These are phyloP conservation scores for Pterocarpus santalinus DNA, from an alignment of 306 rosid species.

Conservation along the genomic window DNA sequence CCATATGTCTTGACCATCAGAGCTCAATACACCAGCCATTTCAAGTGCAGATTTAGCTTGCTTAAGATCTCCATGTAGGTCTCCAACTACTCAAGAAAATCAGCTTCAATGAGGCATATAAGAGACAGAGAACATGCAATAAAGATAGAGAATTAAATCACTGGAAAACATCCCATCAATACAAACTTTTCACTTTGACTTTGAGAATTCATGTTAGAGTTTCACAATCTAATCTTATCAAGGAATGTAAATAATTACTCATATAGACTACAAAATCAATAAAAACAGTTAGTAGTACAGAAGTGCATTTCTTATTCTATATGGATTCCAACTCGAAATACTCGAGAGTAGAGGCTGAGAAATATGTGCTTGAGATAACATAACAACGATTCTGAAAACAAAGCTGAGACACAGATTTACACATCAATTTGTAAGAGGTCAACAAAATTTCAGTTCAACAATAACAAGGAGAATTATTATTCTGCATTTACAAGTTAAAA, in stretches of 20 bases:
- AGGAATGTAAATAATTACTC: constrained; percentile 4
- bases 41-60: constrained; percentile 87
- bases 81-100: constrained; percentile 72
- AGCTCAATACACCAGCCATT: constrained; percentile 91
- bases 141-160: constrained; percentile 28
- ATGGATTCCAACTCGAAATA: constrained; percentile 23
- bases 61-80: constrained; percentile 93
- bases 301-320: background rate
- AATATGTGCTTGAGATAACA: constrained; percentile 6
- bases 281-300: constrained; percentile 16
- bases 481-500: background rate
- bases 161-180: constrained; percentile 22
- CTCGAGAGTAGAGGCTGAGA: background rate
- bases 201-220: constrained; percentile 15
- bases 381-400: constrained; percentile 16
- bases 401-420: background rate
- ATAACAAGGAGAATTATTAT: background rate
- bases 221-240: constrained; percentile 17
- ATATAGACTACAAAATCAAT: background rate
- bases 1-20: constrained; percentile 82
- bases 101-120: constrained; percentile 29
- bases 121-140: background rate
- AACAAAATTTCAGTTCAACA: constrained; percentile 36
- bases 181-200: constrained; percentile 38
- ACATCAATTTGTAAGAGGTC: background rate